A percentile compares a stretch with the other conserved stretches of the same genome.
These are phyloP conservation scores for Neurospora sp. DNA, from an alignment of 495 filamentous ascomycete genomes.

Conservation along the genomic window DNA sequence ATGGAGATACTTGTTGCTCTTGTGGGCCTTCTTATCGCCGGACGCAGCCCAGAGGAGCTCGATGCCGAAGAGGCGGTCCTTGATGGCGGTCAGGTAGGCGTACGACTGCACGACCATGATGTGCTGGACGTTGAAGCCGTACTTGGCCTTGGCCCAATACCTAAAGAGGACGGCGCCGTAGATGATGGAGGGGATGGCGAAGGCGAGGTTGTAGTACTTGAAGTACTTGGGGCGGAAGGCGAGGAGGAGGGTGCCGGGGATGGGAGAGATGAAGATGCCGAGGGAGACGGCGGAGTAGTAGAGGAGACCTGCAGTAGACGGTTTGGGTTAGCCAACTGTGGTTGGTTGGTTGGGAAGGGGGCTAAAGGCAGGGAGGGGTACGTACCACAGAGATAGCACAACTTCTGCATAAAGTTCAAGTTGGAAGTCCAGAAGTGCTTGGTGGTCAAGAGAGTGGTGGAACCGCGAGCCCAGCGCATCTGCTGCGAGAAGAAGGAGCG, in stretches of 20 bases:
- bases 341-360: not conserved
- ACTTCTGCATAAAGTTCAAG: constrained; percentile 21
- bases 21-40: constrained; percentile 26
- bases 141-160: constrained; percentile 21
- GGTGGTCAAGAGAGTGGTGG: constrained; percentile 22
- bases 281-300: constrained; percentile 26
- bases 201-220: constrained; percentile 27
- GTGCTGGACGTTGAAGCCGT: constrained; percentile 28
- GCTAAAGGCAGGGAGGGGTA: not conserved
- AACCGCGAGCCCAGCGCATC: constrained; percentile 26
- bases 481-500: constrained; percentile 27
- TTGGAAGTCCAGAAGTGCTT: constrained; percentile 23
- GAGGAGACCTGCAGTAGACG: constrained; percentile 14
- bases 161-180: constrained; percentile 22
- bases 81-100: constrained; percentile 26
- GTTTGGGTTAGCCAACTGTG: not conserved
- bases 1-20: constrained; percentile 24
- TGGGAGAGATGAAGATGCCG: constrained; percentile 26
- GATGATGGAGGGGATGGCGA: constrained; percentile 23
- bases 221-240: constrained; percentile 22
- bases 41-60: constrained; percentile 25
- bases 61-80: constrained; percentile 22
- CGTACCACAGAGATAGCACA: constrained; percentile 24
- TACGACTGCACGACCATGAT: constrained; percentile 27
- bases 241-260: constrained; percentile 21